A percentile compares a stretch with the other conserved stretches of the same genome.
phyloP scores from a whole-genome alignment of 768 basidiomycete species.

The Postia placenta region DNA sequence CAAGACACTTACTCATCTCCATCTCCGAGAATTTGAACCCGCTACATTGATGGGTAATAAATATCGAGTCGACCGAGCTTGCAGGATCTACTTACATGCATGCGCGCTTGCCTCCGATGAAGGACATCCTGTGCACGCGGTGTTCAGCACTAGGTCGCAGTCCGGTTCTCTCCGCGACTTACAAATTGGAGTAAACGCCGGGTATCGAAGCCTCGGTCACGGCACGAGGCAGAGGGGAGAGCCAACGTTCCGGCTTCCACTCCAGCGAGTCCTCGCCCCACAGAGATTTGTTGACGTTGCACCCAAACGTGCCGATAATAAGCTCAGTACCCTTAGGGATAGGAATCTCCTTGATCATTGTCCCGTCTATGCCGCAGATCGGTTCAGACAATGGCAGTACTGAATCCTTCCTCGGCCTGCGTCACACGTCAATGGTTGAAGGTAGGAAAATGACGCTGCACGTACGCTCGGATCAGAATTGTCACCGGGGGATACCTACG shows the following conservation, averaged over 20 bases:
- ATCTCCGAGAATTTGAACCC: conserved; percentile 1
- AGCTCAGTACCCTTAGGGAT: conserved; percentile 16
- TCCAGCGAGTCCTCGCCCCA: conserved; percentile 21
- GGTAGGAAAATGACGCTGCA: neutral
- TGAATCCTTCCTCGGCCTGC: conserved; percentile 7
- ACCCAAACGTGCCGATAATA: conserved; percentile 11
- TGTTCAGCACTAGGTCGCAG: neutral
- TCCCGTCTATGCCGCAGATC: conserved; percentile 11
- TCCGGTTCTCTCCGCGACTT: neutral
- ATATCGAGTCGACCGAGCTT: too few relatives aligned
- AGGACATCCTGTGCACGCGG: conserved; percentile 32
- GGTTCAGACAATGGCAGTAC: conserved; percentile 15
- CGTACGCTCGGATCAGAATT: conserved; percentile 11
- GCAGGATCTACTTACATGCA: conserved; percentile 33
- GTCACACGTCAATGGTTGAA: neutral
- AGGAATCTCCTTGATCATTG: conserved; percentile 10
- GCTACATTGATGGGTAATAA: too few relatives aligned
- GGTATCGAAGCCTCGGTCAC: conserved; percentile 12
- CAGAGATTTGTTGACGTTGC: conserved; percentile 20
- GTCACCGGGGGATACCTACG: conserved; percentile 8
- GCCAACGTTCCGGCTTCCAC: conserved; percentile 22
- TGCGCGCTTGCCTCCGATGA: conserved; percentile 35
- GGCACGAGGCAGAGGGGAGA: conserved; percentile 7
- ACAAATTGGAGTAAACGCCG: conserved; percentile 14
- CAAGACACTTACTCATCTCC: neutral